Evolutionary conservation across 1,139 yeast species (phyloP), one percentile per base, ranked within the genome.

Genomic region (Lodderomyces parapsilosis): DNA sequence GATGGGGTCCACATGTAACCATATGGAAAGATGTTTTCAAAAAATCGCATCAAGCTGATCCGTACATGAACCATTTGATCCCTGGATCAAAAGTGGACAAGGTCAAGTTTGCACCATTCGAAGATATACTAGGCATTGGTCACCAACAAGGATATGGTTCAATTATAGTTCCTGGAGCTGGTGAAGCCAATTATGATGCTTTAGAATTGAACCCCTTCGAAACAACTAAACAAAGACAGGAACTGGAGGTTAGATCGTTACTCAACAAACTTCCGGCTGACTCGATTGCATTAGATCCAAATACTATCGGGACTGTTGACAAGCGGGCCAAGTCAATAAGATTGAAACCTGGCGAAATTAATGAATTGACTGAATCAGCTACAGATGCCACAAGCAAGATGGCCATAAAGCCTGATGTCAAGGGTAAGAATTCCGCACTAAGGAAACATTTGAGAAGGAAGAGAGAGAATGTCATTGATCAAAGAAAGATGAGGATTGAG

Each of bases 171-270:
- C 99, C 99, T 31, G 99, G 99, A 32, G 74, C 98, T 40, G 99
- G 99, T 71, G 99, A 94, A 68, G 97, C 99, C 48, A 94, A 94
- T 67, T 91, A 80, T 61, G 99, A 94, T 71, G 91, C 99, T 2
- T 69, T 90, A 58, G 99, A 94, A 65, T 67, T 84, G 56, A 94
- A 94, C 65, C 99, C 99, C 49, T 94, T 77, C 68, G 96, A 89
- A 66, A 80, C 94, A 18, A 83, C 90, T 39, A 86, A 88, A 62
- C 97, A 91, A 66, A 84, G 99, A 72, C 96, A 93, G 65, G 95
- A 93, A 68, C 78, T 80, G 44, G 99, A 94, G 71, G 96, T 94
- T 37, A 81, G 94, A 59, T 69, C 85, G 1, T 75, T 94, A 60
- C 68, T 94, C 63, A 88, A 93, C 67, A 94, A 94, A 67, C 74